These are phyloP conservation scores for Dothistroma septosporum DNA, from an alignment of 2,329 filamentous ascomycete species.

Conservation along the genomic window DNA sequence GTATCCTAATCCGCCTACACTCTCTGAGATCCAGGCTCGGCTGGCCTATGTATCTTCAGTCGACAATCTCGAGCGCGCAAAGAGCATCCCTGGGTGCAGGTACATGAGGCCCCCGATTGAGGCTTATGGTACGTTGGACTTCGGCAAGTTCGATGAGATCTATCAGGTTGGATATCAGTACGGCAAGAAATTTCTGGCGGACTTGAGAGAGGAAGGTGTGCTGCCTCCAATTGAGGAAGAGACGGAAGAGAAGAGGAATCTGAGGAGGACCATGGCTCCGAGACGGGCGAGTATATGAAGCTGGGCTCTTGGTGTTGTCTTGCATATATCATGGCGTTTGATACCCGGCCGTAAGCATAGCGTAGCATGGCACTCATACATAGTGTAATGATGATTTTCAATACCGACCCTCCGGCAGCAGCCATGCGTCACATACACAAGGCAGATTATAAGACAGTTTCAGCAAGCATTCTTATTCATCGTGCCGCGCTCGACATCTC, in stretches of 20 bases:
- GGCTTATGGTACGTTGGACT: conserved; percentile 88
- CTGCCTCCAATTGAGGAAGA: conserved; percentile 54
- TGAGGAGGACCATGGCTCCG: conserved; percentile 51
- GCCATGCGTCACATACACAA: neutral
- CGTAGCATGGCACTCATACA: neutral
- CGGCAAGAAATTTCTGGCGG: conserved; percentile 73
- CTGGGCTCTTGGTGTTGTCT: neutral
- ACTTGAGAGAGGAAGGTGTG: conserved; percentile 72
- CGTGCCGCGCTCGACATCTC: neutral
- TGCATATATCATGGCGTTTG: neutral
- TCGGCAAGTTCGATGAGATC: conserved; percentile 96
- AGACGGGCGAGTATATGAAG: conserved; percentile 45
- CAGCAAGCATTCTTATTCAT: neutral
- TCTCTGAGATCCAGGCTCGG: conserved; percentile 92
- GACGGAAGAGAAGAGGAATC: conserved; percentile 49
- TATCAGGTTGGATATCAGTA: conserved; percentile 84
- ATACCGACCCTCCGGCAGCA: neutral
- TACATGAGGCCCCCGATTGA: conserved; percentile 98
- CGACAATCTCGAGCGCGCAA: conserved; percentile 89
- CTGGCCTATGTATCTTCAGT: conserved; percentile 93
- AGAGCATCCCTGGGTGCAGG: conserved; percentile 81
- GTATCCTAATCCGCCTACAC: conserved; percentile 84
- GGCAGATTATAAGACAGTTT: neutral
- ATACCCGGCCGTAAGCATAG: neutral
- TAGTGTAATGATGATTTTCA: neutral